Evolutionary conservation across 495 filamentous ascomycete species (phyloP).

Genomic region (Ascobolus immersus): DNA sequence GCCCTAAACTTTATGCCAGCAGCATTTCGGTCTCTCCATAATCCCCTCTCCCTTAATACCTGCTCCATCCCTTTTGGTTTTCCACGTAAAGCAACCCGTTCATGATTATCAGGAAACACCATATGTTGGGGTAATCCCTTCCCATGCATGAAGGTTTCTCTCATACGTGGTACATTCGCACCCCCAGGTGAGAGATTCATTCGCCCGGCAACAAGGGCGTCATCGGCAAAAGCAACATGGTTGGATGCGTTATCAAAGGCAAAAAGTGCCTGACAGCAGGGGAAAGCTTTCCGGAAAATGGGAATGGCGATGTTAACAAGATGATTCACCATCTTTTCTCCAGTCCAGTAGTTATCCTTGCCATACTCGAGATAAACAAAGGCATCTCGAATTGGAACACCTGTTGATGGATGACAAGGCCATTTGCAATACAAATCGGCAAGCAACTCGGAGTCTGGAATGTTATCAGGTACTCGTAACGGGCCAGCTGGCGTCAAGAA

Average conservation of each 20-base stretch:
- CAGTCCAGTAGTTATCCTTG: not conserved
- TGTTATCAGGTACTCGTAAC: slow-evolving; percentile 5
- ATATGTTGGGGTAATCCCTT: not conserved
- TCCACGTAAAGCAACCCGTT: not conserved
- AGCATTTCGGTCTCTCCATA: too few species aligned
- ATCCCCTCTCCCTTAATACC: slow-evolving; percentile 2
- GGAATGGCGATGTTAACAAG: not conserved
- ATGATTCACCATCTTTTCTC: slow-evolving; percentile 3
- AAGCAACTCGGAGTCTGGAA: too few species aligned
- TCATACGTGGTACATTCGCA: not conserved
- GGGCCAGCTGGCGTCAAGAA: slow-evolving; percentile 4
- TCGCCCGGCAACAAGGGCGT: slow-evolving; percentile 1
- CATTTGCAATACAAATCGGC: too few species aligned
- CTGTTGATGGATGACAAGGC: too few species aligned
- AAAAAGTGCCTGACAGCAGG: slow-evolving; percentile 2
- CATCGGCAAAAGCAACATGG: not conserved
- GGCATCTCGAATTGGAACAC: too few species aligned
- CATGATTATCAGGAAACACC: not conserved
- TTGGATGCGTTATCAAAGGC: slow-evolving; percentile 4
- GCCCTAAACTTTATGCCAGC: too few species aligned
- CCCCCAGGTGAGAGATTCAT: not conserved
- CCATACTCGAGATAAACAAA: slow-evolving; percentile 4
- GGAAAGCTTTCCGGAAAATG: slow-evolving; percentile 3
- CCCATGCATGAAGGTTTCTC: not conserved
- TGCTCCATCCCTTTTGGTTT: slow-evolving; percentile 1